Evolutionary conservation across 805 yeast species (phyloP).

Genomic region (Kodamaea jinghongensis): DNA sequence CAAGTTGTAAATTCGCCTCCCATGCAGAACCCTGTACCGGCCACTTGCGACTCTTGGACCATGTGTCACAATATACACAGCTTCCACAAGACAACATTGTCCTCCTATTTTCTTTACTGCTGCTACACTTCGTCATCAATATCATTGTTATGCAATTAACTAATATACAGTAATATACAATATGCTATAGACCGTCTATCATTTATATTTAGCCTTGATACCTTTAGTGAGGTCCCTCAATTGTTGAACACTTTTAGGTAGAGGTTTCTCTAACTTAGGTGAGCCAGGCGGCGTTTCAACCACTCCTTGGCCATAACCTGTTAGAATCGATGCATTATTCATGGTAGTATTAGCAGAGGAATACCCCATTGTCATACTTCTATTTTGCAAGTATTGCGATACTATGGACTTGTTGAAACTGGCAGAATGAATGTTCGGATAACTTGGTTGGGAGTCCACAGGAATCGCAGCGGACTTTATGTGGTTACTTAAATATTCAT

Average conservation of each 20-base stretch:
- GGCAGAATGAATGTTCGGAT: not conserved
- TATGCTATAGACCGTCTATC: conserved; percentile 1
- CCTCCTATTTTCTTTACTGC: too few relatives aligned
- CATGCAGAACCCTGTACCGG: too few relatives aligned
- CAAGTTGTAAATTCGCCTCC: too few relatives aligned
- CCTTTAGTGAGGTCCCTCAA: conserved; percentile 21
- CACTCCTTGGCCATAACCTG: conserved; percentile 36
- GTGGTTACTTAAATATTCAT: conserved; percentile 35
- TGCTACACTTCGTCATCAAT: too few relatives aligned
- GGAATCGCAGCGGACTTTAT: conserved; percentile 6
- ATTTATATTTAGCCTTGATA: conserved; percentile 13
- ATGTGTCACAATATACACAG: too few relatives aligned
- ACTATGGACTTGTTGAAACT: conserved; percentile 10
- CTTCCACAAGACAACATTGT: too few relatives aligned
- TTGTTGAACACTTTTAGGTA: conserved; percentile 23
- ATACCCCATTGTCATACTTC: not conserved
- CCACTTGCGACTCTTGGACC: too few relatives aligned
- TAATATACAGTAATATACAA: conserved; percentile 7
- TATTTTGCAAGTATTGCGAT: conserved; percentile 12
- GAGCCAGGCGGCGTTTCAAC: conserved; percentile 30
- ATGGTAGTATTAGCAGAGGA: conserved; percentile 16
- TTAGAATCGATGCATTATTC: conserved; percentile 28
- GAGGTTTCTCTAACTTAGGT: conserved; percentile 8
- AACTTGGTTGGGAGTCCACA: not conserved
- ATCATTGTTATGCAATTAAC: conserved; percentile 4